A percentile compares a stretch with the other conserved stretches of the same genome.
Evolutionary conservation across 352 stramenopile genomes (phyloP).

Genomic region (Phytophthora hybrid): DNA sequence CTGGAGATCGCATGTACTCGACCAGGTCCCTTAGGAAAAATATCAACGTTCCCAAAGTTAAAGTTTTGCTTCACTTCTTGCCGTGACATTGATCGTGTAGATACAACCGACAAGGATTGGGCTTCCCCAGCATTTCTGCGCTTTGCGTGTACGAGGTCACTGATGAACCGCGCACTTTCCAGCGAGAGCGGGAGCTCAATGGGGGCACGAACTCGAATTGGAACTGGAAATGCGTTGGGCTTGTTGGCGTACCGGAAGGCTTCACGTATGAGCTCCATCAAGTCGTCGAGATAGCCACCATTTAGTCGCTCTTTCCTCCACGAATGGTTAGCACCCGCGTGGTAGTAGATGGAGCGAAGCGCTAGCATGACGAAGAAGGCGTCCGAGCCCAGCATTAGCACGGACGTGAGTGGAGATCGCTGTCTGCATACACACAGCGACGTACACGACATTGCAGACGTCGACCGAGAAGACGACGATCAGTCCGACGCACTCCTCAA

Average conservation of each 20-base stretch:
- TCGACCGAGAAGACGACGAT: slow-evolving; percentile 43
- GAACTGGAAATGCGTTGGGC: neutral
- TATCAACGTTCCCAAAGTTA: neutral
- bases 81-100: neutral
- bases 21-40: neutral
- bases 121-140: slow-evolving; percentile 15
- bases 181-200: slow-evolving; percentile 20
- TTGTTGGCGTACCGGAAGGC: slow-evolving; percentile 13
- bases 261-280: slow-evolving; percentile 8
- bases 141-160: slow-evolving; percentile 9
- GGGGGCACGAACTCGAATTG: slow-evolving; percentile 24
- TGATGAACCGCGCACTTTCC: slow-evolving; percentile 22
- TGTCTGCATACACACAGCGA: slow-evolving; percentile 39
- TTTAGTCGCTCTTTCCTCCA: neutral
- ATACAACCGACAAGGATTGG: neutral
- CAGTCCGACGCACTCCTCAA: slow-evolving; percentile 34
- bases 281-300: neutral
- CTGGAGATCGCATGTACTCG: neutral
- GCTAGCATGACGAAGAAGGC: slow-evolving; percentile 18
- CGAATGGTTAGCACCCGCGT: neutral
- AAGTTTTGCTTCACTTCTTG: neutral
- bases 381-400: slow-evolving; percentile 28
- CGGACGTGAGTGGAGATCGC: slow-evolving; percentile 20
- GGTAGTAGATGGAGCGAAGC: neutral
- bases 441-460: slow-evolving; percentile 44